Conservation (phyloP, 164 flowering plant species). For the Buxus sempervirens region DNA sequence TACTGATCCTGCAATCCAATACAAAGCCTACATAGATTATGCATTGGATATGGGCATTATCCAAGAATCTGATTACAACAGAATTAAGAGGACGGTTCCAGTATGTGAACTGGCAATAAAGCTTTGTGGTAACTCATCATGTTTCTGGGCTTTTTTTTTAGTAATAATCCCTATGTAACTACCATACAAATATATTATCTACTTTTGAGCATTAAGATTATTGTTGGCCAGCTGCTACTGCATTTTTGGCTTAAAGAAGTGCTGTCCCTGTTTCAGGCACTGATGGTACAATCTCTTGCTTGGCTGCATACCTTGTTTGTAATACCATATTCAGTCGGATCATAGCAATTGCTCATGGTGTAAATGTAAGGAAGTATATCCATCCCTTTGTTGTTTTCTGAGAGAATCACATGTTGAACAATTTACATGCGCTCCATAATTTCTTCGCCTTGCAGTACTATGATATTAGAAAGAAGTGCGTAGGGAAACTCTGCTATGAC, state of each 20-base stretch:
- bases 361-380: conserved; percentile 44
- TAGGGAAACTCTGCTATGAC: conserved; percentile 73
- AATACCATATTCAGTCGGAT: conserved; percentile 51
- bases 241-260: background rate
- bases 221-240: background rate
- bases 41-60: conserved; percentile 70
- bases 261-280: conserved; percentile 38
- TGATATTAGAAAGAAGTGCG: conserved; percentile 73
- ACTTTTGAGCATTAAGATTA: background rate
- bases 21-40: conserved; percentile 61
- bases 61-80: conserved; percentile 30
- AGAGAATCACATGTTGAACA: background rate
- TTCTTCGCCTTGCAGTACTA: conserved; percentile 48
- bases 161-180: too few species aligned
- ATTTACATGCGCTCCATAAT: background rate
- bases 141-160: background rate
- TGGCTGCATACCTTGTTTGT: conserved; percentile 53
- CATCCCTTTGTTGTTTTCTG: background rate
- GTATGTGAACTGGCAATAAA: conserved; percentile 49
- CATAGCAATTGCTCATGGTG: conserved; percentile 38
- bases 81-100: conserved; percentile 40
- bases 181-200: background rate
- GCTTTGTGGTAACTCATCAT: conserved; percentile 50
- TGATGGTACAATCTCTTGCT: conserved; percentile 52
- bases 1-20: conserved; percentile 71